phyloP scores from a whole-genome alignment of 1,284 basidiomycete genomes.

The Pseudozyma sp. region DNA sequence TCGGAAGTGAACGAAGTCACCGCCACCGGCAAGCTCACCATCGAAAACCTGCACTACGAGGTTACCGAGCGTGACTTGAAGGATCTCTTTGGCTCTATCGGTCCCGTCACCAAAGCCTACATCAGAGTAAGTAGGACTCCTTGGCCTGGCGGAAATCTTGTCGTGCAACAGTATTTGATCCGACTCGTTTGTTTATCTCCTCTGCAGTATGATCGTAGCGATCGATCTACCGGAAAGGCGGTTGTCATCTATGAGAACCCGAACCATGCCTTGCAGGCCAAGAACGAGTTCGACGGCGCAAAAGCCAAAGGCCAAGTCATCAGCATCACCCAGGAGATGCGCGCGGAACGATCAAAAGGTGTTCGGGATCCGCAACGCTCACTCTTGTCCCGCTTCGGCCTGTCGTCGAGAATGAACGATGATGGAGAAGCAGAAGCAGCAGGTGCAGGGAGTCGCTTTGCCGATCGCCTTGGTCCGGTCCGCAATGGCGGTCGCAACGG shows the following conservation, averaged over 20 bases:
- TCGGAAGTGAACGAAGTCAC: slow-evolving; percentile 39
- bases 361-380: slow-evolving; percentile 14
- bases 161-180: neutral
- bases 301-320: slow-evolving; percentile 78
- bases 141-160: neutral
- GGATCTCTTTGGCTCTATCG: slow-evolving; percentile 86
- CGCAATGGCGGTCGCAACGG: slow-evolving; percentile 16
- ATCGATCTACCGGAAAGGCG: slow-evolving; percentile 87
- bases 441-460: slow-evolving; percentile 17
- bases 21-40: slow-evolving; percentile 73
- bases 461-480: slow-evolving; percentile 36
- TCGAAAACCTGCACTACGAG: slow-evolving; percentile 93
- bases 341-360: slow-evolving; percentile 26
- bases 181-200: neutral
- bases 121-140: slow-evolving; percentile 79
- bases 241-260: slow-evolving; percentile 83
- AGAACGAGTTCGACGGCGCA: slow-evolving; percentile 87
- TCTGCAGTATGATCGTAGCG: slow-evolving; percentile 88
- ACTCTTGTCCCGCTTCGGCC: slow-evolving; percentile 47
- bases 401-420: slow-evolving; percentile 41
- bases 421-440: slow-evolving; percentile 3
- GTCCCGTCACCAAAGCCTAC: slow-evolving; percentile 86
- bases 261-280: slow-evolving; percentile 83
- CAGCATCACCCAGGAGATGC: slow-evolving; percentile 55
- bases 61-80: slow-evolving; percentile 81